Evolutionary conservation across 306 rosid species (phyloP).

Genomic region (Citrullus colocynthis): DNA sequence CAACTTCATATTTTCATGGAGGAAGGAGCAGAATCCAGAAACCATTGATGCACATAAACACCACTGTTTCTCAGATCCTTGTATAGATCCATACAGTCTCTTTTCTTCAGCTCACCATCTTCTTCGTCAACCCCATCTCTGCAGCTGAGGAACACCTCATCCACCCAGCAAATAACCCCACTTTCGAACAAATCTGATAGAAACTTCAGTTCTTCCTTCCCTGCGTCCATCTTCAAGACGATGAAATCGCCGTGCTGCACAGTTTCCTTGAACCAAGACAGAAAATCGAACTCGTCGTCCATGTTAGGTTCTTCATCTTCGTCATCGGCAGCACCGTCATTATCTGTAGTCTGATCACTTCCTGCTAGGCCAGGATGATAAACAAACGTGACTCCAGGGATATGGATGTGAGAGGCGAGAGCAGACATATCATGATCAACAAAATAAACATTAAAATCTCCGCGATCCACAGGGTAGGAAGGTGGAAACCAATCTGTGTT

Average conservation of each 20-base stretch:
- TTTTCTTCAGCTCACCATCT: conserved; percentile 18
- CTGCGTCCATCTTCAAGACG: conserved; percentile 78
- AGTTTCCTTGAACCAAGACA: conserved; percentile 75
- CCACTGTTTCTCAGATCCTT: conserved; percentile 56
- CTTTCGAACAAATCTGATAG: conserved; percentile 47
- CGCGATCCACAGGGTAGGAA: conserved; percentile 49
- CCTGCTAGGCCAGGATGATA: conserved; percentile 77
- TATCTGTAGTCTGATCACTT: background rate
- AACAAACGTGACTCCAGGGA: conserved; percentile 70
- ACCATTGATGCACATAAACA: conserved; percentile 88
- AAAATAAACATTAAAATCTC: conserved; percentile 50
- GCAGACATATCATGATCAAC: conserved; percentile 67
- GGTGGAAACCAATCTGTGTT: conserved; percentile 47
- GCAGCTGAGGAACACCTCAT: conserved; percentile 74
- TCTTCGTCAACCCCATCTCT: conserved; percentile 24
- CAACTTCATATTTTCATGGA: conserved; percentile 10
- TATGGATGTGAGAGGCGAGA: conserved; percentile 41
- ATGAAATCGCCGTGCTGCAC: conserved; percentile 55
- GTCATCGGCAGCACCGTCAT: background rate
- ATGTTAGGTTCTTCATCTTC: conserved; percentile 37
- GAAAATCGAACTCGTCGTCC: conserved; percentile 60
- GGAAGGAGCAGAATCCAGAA: conserved; percentile 30
- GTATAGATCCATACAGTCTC: conserved; percentile 50
- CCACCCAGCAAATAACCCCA: conserved; percentile 60
- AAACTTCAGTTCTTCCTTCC: conserved; percentile 53